Base-by-base conservation (phyloP, 2,329 filamentous ascomycete genomes). In the Colletotrichum noveboracense region DNA sequence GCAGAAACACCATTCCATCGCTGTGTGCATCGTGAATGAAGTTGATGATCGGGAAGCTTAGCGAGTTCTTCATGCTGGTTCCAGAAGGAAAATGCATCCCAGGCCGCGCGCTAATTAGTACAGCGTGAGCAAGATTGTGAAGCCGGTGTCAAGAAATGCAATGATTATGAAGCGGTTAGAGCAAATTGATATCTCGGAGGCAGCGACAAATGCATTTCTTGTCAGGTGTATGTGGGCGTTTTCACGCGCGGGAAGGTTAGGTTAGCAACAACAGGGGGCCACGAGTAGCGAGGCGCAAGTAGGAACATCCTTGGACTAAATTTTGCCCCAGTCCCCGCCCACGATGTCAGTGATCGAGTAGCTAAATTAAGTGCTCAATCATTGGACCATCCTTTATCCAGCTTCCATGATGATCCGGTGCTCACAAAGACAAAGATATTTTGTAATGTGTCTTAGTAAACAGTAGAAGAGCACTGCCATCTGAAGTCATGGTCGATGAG, bases 391-490 rank as follows among this genome's bases (percentile, higher is more conserved):
- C 18, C 14, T 18, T 26, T 26, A 36, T 36, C 34, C 34, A 43
- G 14, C 16, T 28, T 13, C n/a, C 26, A 30, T 21, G 28, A 58
- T 34, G 18, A 36, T 26, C 43, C 26, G 32, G 36, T 30, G 32
- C 66, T 26, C 56, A 65, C 26, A 32, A 38, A 14, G 26, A 16
- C 26, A 6, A 30, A 18, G 9, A 16, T 18, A 43, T 28, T 14
- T 43, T 28, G 24, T 21, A 36, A n/a, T 26, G 43, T 43, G 8
- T 62, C 66, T 74, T 70, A 74, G 66, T 70, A 70, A 74, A 64
- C 24, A 43, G 12, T 32, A 24, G 16, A 34, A 38, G 12, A 28
- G 56, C 67, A 28, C 24, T 38, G n/a, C 56, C 67, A 48, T 36
- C 21, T 13, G 61, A 9, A 43, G 24, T 8, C 58, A 21, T n/a